phyloP scores from a whole-genome alignment of 805 yeast genomes.

The Suhomyces canberraensis region DNA sequence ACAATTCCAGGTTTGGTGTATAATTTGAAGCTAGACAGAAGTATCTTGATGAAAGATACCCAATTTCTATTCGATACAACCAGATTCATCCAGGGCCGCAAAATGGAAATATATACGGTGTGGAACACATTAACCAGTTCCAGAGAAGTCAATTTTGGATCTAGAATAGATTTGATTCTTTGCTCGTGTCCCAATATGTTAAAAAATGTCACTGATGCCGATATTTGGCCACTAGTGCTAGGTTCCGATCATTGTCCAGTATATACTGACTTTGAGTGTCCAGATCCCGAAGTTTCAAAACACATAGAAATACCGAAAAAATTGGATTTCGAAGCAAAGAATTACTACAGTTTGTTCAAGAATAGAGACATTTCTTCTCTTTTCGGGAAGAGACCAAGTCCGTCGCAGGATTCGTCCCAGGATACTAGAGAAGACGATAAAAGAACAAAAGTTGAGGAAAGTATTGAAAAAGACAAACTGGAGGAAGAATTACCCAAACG shows the following conservation, averaged over 20 bases:
- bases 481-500: too few species aligned
- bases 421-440: too few species aligned
- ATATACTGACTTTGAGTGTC: slow-evolving; percentile 56
- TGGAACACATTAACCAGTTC: slow-evolving; percentile 83
- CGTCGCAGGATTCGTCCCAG: too few species aligned
- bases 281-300: slow-evolving; percentile 5
- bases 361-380: slow-evolving; percentile 33
- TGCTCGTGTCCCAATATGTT: slow-evolving; percentile 38
- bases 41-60: neutral
- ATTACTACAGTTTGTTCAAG: slow-evolving; percentile 17
- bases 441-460: too few species aligned
- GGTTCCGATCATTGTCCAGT: slow-evolving; percentile 98
- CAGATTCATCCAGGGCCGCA: slow-evolving; percentile 53
- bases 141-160: slow-evolving; percentile 81
- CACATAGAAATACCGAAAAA: neutral
- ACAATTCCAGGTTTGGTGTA: slow-evolving; percentile 18
- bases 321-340: slow-evolving; percentile 21
- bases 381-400: slow-evolving; percentile 20
- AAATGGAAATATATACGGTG: slow-evolving; percentile 74
- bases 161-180: slow-evolving; percentile 79
- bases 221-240: slow-evolving; percentile 63
- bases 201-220: slow-evolving; percentile 33
- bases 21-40: neutral
- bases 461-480: too few species aligned
- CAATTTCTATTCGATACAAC: slow-evolving; percentile 55